Evolutionary conservation across 2,329 filamentous ascomycete species (phyloP).

Genomic region (Diaporthe australafricana): DNA sequence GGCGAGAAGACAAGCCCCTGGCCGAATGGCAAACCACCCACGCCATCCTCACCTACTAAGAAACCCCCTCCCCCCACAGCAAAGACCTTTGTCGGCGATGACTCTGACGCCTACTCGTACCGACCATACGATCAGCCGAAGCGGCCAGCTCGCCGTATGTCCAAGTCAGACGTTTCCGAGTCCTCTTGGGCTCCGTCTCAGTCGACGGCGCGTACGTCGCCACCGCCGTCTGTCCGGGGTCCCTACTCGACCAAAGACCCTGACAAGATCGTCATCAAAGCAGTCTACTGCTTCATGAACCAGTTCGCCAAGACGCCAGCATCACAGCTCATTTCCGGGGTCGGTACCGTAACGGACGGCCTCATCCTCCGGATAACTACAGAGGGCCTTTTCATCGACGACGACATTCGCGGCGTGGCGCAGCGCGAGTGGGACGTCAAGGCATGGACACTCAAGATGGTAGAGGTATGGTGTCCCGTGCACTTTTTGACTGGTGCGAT

Average conservation of each 20-base stretch:
- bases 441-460: constrained; percentile 93
- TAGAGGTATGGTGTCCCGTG: constrained; percentile 87
- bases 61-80: constrained; percentile 61
- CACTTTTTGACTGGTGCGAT: constrained; percentile 64
- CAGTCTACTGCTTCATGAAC: constrained; percentile 93
- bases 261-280: constrained; percentile 95
- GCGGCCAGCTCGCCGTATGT: constrained; percentile 67
- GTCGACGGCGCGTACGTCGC: constrained; percentile 85
- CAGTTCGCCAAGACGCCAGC: constrained; percentile 88
- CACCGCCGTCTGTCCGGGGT: constrained; percentile 81
- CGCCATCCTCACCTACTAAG: constrained; percentile 52
- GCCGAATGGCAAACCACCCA: constrained; percentile 69
- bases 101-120: constrained; percentile 78
- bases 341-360: constrained; percentile 89
- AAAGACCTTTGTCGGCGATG: constrained; percentile 68
- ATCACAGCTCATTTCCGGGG: constrained; percentile 88
- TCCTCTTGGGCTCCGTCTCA: constrained; percentile 88
- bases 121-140: constrained; percentile 81
- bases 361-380: constrained; percentile 92
- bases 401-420: constrained; percentile 90
- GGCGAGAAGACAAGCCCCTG: constrained; percentile 79
- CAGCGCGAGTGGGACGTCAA: constrained; percentile 99
- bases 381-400: constrained; percentile 96
- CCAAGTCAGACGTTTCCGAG: constrained; percentile 81
- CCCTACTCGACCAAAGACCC: constrained; percentile 91